Base-by-base conservation (phyloP, 345 rosid species). In the Salix koriyanagi region DNA sequence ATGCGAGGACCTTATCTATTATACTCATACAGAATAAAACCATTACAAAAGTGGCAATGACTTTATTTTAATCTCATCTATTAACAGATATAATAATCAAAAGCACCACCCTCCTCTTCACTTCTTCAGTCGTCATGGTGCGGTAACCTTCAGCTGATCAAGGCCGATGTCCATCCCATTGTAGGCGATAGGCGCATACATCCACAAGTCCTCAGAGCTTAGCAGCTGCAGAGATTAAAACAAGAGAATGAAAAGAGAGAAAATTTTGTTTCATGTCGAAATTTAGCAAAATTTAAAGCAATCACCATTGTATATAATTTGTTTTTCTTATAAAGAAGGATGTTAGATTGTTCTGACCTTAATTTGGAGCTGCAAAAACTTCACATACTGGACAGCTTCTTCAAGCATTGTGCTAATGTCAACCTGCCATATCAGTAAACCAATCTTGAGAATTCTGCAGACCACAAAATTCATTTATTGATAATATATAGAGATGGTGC, bases 321-420 rank as follows among this genome's bases (percentile, higher is more conserved):
- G 7, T 7, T 28, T 28, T 56, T 7, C 32, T 16, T 9, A 11
- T 25, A 3, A 25, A 1, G 62, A 8, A 41, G 7, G 30, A 42
- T 54, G 58, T 11, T 13, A 23, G 14, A 0, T 61, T 62, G 32
- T 37, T 73, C 75, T 75, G 80, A 90, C 98, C 97, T 89, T 89
- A 60, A 94, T 92, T 80, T 92, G 98, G 65, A 91, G 91, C 73
- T 91, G 98, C 86, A 93, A 80, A 76, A 93, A 91, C 84, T 91
- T 90, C 25, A 93, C 98, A 65, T 93, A 93, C 23, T 87, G 89
- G 62, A 91, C 98, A 23, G 98, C 97, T 89, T 93, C 98, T 82
- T 93, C 98, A 68, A 93, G 94, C 98, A 93, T 93, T 32, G 98
- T 93, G 84, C 98, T 93, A 36, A 93, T 90, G 79, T 93, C 98